Percentiles rank a stretch among this genome's conserved stretches.
Evolutionary conservation across 352 stramenopile species (phyloP).

Genomic region (Globisporangium recalcitrans): DNA sequence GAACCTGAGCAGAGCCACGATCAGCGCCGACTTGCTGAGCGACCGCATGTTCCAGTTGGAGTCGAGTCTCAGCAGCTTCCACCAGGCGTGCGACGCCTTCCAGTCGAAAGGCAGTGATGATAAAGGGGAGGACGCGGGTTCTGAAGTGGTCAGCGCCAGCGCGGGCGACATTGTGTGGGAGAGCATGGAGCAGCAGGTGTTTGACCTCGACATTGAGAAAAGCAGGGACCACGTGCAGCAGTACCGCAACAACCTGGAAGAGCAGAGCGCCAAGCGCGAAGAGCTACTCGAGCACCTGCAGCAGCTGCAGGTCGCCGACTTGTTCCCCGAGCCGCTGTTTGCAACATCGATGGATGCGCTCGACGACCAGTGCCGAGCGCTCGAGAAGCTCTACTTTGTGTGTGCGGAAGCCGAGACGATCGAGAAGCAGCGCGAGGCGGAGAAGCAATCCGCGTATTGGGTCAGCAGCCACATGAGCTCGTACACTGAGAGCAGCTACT

Average conservation of each 20-base stretch:
- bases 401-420: slow-evolving; percentile 46
- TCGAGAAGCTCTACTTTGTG: slow-evolving; percentile 54
- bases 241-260: slow-evolving; percentile 66
- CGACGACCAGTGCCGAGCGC: slow-evolving; percentile 35
- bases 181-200: slow-evolving; percentile 73
- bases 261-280: slow-evolving; percentile 60
- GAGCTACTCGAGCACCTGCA: slow-evolving; percentile 49
- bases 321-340: slow-evolving; percentile 40
- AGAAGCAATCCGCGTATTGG: slow-evolving; percentile 39
- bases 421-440: slow-evolving; percentile 46
- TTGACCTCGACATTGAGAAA: slow-evolving; percentile 68
- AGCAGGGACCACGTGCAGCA: slow-evolving; percentile 73
- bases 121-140: slow-evolving; percentile 14
- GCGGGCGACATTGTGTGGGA: slow-evolving; percentile 59
- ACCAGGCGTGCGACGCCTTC: slow-evolving; percentile 52
- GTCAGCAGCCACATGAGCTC: slow-evolving; percentile 17
- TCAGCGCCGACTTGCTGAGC: slow-evolving; percentile 80
- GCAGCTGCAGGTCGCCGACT: slow-evolving; percentile 30
- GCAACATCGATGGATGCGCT: slow-evolving; percentile 25
- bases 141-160: slow-evolving; percentile 19
- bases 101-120: slow-evolving; percentile 15
- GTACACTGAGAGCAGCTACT: background rate
- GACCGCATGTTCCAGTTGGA: slow-evolving; percentile 88
- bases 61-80: slow-evolving; percentile 70
- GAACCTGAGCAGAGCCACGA: slow-evolving; percentile 72